phyloP scores from a whole-genome alignment of 2,329 filamentous ascomycete species.

The Cercospora brassicicola region DNA sequence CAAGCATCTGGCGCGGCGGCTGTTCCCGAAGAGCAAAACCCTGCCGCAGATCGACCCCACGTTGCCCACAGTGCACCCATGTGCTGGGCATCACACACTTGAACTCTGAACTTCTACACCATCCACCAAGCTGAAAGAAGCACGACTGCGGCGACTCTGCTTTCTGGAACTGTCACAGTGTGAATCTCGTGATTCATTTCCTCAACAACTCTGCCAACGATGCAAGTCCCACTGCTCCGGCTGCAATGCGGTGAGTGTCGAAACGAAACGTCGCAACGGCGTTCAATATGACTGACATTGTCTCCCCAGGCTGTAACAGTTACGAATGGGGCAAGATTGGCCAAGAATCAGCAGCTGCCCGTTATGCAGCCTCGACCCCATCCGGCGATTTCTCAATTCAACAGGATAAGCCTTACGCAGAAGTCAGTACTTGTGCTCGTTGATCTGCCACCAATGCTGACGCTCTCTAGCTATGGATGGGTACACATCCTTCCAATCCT shows the following conservation, averaged over 20 bases:
- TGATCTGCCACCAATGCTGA: slow-evolving; percentile 28
- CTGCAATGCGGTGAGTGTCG: slow-evolving; percentile 67
- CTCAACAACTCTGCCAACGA: slow-evolving; percentile 35
- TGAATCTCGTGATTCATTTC: neutral
- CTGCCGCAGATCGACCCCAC: neutral
- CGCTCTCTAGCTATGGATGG: slow-evolving; percentile 84
- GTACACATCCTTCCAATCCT: slow-evolving; percentile 92
- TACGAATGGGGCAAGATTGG: slow-evolving; percentile 99
- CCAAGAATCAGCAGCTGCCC: slow-evolving; percentile 80
- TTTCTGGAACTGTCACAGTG: neutral
- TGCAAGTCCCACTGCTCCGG: slow-evolving; percentile 80
- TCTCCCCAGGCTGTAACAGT: slow-evolving; percentile 76
- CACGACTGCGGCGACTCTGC: neutral
- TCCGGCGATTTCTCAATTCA: slow-evolving; percentile 73
- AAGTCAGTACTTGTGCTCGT: slow-evolving; percentile 57
- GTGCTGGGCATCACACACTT: neutral
- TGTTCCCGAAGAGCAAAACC: neutral
- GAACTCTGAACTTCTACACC: neutral
- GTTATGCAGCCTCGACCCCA: slow-evolving; percentile 82
- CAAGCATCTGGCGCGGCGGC: neutral
- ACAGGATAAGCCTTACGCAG: slow-evolving; percentile 87
- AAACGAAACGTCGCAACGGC: neutral
- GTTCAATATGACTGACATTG: neutral
- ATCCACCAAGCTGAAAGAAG: neutral
- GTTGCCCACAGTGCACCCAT: neutral